Base-by-base conservation (phyloP, 1,284 basidiomycete genomes). In the Pseudomicrostroma phylloplanum region DNA sequence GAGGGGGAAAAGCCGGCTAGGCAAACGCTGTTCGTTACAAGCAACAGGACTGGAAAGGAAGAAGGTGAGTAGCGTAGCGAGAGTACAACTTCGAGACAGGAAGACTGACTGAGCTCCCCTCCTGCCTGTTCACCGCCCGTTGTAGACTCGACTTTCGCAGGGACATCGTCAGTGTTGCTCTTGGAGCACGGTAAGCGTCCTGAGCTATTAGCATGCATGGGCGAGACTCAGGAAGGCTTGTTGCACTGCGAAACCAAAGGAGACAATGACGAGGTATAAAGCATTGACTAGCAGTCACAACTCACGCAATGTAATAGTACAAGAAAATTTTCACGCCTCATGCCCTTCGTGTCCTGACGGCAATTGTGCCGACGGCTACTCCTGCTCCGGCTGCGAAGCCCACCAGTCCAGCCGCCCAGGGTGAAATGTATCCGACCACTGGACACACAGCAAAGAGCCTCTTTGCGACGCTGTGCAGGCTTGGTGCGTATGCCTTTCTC, bases 1-100 rank as follows among this genome's bases (percentile, higher is more conserved):
- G 19, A 61, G 36, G 53, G 57, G 3, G 56, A 9, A 4, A 49
- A 42, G 12, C 55, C 21, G 6, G 64, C 51, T 13, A 61, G 57
- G 39, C 55, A 25, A 9, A 69, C 60, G 12, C 65, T 64, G 41
- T 54, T 78, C 39, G 54, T 75, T 30, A 62, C 72, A 6, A 64
- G 65, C n/a, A 76, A 78, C 53, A 65, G 76, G 9, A 63, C 63
- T 2, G 76, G 74, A 0, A 68, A 19, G 2, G 76, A 78, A 55
- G 56, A 40, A 12, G 61, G 61, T 58, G 25, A 53, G 56, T 25
- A 19, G 19, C 6, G 13, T 25, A 19, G 13, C 13, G 13, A 26
- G 13, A 54, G 6, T 8, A 25, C 15, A 17, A n/a, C n/a, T 15
- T 4, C 12, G 4, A 21, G 15, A 17, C 6, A 6, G 15, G 43